Conservation (phyloP, 208 protist genomes). For the Tritrichomonas foetus region DNA sequence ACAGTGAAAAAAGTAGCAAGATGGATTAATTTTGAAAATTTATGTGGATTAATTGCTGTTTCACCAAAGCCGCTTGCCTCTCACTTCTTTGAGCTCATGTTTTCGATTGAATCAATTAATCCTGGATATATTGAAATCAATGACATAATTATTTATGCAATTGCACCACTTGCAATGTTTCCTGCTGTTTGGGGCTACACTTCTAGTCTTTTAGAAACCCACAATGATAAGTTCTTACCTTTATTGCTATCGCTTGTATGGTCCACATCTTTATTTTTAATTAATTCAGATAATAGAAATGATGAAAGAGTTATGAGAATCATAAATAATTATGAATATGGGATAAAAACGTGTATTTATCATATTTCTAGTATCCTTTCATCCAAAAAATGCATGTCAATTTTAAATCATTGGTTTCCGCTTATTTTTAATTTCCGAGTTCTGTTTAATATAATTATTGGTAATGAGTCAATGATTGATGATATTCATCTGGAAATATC, state of each 20-base stretch:
- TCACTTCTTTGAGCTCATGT: background rate
- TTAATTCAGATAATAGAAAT: background rate
- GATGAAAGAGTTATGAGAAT: background rate
- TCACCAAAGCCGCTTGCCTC: background rate
- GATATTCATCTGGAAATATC: too few species aligned
- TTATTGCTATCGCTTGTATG: background rate
- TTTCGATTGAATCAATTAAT: background rate
- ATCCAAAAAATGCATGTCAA: background rate
- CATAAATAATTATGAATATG: background rate
- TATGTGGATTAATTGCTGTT: background rate
- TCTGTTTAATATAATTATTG: too few species aligned
- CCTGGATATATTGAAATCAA: background rate
- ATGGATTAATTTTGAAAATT: background rate
- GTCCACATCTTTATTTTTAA: background rate
- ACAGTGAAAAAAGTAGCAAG: background rate
- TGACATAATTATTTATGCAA: background rate
- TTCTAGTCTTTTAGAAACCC: background rate
- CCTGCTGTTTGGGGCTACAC: background rate
- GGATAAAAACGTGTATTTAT: background rate
- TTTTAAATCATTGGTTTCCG: background rate
- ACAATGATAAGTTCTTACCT: background rate
- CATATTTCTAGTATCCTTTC: background rate
- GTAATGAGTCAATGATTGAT: too few species aligned
- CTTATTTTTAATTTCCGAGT: background rate
- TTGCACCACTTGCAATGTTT: background rate